Evolutionary conservation across 2,329 filamentous ascomycete species (phyloP), one percentile per base, ranked within the genome.

Genomic region (Aquanectria penicillioides): DNA sequence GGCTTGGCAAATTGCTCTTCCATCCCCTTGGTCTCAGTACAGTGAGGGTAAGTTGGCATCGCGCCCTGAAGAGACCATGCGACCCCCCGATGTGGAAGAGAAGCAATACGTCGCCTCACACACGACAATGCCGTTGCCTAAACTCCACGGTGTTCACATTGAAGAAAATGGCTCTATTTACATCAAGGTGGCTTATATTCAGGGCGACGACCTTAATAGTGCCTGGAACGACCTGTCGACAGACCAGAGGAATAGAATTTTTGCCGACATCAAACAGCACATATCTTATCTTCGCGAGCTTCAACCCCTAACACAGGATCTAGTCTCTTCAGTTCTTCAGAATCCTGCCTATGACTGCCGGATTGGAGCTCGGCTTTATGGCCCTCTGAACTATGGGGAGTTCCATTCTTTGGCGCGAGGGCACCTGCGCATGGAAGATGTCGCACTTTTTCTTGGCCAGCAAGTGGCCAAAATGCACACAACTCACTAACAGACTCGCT

Each of bases 21-120:
- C 55, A 31, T 8, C 57, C 63, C n/a, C 57, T 64, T 17, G 61
- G 41, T 13, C 53, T 50, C 18, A 33, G 12, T 7, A 52, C 51
- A 10, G 22, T 61, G 1, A 65, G 71, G 61, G 67, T 72, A 1
- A 73, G 71, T 61, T 65, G 61, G 67, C 61, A 70, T 46, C 67
- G 71, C 31, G 26, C 73, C 46, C 69, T 73, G 57, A 73, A 72
- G 52, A 69, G 71, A 55, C 71, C 70, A 63, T 71, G 69, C 50
- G 51, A 62, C 70, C 68, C 5, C 48, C 66, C 2, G 70, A 74
- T 58, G 56, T 73, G 5, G 71, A 73, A 47, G 71, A 69, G 11
- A 69, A 74, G 66, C 65, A 68, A 46, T 74, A 73, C 44, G 53
- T 74, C 49, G 64, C 69, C 31, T 26, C 40, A 40, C 59, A 73